Base-by-base conservation (phyloP, 257 asterid species). In the Solanum appendiculatum region DNA sequence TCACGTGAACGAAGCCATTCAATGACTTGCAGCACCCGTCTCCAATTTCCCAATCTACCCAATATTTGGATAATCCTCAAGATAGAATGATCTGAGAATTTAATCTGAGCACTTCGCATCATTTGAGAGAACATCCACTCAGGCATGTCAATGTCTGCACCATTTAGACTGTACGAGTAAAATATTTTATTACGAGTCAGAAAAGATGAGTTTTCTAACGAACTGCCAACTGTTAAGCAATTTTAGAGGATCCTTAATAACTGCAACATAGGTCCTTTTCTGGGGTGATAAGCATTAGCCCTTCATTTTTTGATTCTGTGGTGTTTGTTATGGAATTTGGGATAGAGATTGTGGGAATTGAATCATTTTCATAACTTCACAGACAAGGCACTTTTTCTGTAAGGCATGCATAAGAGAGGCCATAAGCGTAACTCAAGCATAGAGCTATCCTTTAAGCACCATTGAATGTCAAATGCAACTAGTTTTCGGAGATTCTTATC, bases 71-170 rank as follows among this genome's bases (percentile, higher is more conserved):
- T 93, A 87, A 94, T 56, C 90, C 99, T 97, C 93, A 93, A 74
- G 80, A 95, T 90, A 60, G 99, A 95, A 89, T 97, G 93, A 92
- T 97, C 98, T 3, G 98, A 95, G 90, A 93, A 95, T 92, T 95
- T 95, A 85, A 97, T 94, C 87, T 90, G 91, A 87, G 96, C 98
- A 86, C 97, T 94, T 87, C 94, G 93, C 96, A 97, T 95, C 93
- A 91, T 95, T 90, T 94, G 88, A 70, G 97, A 89, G 93, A 97
- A 97, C 94, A 92, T 93, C 99, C 99, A 97, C 91, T 94, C 99
- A 9, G 99, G 99, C 86, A 97, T 95, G 91, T 94, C 94, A 88
- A 97, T 91, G 94, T 95, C 98, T 94, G 98, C 98, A 93, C 98
- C 99, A 93, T 97, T 95, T 90, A 97, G 90, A 94, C 99, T 97